Conservation (phyloP, 306 rosid genomes). For the Rosa persica region DNA sequence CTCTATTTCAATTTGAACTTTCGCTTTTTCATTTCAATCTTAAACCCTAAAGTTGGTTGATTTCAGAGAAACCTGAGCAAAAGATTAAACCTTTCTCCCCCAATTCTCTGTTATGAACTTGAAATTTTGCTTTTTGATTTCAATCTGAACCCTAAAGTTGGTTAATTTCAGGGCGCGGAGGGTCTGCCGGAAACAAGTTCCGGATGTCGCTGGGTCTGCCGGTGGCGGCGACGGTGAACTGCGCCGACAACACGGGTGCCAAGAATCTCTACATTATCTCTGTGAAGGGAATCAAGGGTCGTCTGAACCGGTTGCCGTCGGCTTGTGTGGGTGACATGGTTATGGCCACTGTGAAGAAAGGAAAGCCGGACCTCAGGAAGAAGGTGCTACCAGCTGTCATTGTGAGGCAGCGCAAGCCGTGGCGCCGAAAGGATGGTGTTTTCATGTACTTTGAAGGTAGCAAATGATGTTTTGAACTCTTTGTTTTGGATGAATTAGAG, state of each 20-base stretch:
- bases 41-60: too few relatives aligned
- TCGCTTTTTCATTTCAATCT: too few relatives aligned
- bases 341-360: conserved; percentile 55
- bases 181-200: conserved; percentile 54
- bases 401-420: conserved; percentile 59
- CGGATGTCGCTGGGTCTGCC: conserved; percentile 68
- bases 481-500: too few relatives aligned
- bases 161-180: conserved; percentile 46
- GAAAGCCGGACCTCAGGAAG: conserved; percentile 62
- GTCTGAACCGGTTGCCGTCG: conserved; percentile 54
- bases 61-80: too few relatives aligned
- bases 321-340: conserved; percentile 70
- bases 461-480: too few relatives aligned
- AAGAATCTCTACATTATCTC: conserved; percentile 57
- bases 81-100: too few relatives aligned
- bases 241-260: conserved; percentile 57
- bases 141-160: too few relatives aligned
- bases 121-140: too few relatives aligned
- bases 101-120: too few relatives aligned
- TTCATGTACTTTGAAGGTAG: conserved; percentile 58
- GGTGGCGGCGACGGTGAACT: conserved; percentile 66
- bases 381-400: conserved; percentile 64
- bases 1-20: too few relatives aligned
- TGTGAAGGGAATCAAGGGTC: conserved; percentile 52
- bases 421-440: conserved; percentile 64